These are phyloP conservation scores for Dichotomocladium elegans DNA, from an alignment of 371 early-diverging fungal genomes.

Conservation along the genomic window DNA sequence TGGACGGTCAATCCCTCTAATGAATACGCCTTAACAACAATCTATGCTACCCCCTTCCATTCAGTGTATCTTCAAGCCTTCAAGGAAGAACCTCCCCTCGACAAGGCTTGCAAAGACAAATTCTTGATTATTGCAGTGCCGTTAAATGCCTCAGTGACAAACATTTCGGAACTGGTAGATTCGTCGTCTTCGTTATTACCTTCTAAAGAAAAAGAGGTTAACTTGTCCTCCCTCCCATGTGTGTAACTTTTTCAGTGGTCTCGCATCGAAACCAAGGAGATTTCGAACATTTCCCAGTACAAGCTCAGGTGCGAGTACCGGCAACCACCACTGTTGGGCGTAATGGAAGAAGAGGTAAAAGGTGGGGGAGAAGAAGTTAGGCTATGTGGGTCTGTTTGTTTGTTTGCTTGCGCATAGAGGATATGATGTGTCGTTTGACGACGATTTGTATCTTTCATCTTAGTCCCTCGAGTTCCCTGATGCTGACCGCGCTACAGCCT, in stretches of 20 bases:
- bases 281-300: constrained; percentile 49
- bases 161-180: neutral
- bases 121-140: neutral
- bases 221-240: neutral
- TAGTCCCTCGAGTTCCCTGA: too few species aligned
- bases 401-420: too few species aligned
- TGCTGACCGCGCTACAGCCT: too few species aligned
- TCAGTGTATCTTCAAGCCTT: constrained; percentile 69
- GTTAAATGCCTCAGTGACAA: constrained; percentile 13
- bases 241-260: constrained; percentile 54
- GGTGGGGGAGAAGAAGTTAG: neutral
- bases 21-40: too few species aligned
- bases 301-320: constrained; percentile 49
- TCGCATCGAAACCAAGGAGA: constrained; percentile 46
- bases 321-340: neutral
- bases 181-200: too few species aligned
- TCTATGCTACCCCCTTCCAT: too few species aligned
- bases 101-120: constrained; percentile 89
- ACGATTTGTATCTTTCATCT: too few species aligned
- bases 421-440: too few species aligned
- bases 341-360: neutral
- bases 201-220: neutral
- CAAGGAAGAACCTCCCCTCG: constrained; percentile 69
- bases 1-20: too few species aligned
- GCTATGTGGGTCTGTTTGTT: too few species aligned